Conservation (phyloP, 2,329 filamentous ascomycete species). For the Aaosphaeria pasadenensis region DNA sequence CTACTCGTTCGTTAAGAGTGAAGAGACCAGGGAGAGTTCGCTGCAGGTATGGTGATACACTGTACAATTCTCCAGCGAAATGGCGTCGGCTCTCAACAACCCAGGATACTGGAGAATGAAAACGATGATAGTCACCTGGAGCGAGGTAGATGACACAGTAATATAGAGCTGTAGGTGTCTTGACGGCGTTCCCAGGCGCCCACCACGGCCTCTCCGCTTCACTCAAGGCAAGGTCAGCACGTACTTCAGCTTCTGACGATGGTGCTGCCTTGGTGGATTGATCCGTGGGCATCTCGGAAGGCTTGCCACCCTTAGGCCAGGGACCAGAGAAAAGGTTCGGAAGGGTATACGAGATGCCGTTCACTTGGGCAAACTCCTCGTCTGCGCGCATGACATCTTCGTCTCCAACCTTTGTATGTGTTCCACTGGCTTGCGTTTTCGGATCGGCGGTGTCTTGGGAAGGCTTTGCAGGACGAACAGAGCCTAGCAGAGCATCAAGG, state of each 20-base stretch:
- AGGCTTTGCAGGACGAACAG: constrained; percentile 39
- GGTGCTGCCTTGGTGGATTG: constrained; percentile 67
- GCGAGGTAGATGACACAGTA: constrained; percentile 96
- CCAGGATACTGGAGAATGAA: constrained; percentile 94
- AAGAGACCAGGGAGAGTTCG: constrained; percentile 90
- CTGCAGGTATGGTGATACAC: constrained; percentile 91
- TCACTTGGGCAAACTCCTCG: constrained; percentile 90
- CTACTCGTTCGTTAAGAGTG: constrained; percentile 93
- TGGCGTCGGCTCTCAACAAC: constrained; percentile 93
- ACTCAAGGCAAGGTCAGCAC: constrained; percentile 75
- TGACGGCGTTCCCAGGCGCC: constrained; percentile 34
- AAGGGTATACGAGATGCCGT: constrained; percentile 92
- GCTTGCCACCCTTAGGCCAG: constrained; percentile 40
- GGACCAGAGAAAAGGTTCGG: constrained; percentile 81
- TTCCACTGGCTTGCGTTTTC: constrained; percentile 18
- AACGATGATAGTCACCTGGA: constrained; percentile 96
- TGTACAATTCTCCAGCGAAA: constrained; percentile 94
- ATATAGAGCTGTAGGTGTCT: constrained; percentile 67
- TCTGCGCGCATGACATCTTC: constrained; percentile 71
- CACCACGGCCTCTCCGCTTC: constrained; percentile 55
- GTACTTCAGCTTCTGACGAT: constrained; percentile 77
- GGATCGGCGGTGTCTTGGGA: constrained; percentile 24
- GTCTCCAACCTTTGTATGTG: constrained; percentile 39
- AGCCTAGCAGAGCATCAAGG: constrained; percentile 83
- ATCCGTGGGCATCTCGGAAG: constrained; percentile 60